A percentile compares a stretch with the other conserved stretches of the same genome.
Conservation (phyloP, 2,329 filamentous ascomycete genomes). For the Coniochaeta sp. region DNA sequence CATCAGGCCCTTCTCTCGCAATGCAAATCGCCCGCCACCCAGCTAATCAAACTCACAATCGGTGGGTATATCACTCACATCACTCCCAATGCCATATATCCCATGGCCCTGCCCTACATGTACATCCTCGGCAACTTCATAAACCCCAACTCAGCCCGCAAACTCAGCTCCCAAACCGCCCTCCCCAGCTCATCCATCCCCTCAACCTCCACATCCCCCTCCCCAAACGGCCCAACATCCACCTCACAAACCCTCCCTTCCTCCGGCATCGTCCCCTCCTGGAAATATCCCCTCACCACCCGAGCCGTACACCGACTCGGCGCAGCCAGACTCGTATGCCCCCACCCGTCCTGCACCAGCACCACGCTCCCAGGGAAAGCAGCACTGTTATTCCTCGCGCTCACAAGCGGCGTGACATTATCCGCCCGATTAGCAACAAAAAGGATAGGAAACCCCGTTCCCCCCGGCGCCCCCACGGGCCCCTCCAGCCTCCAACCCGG, state of each 20-base stretch:
- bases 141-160: background rate
- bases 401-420: slow-evolving; percentile 36
- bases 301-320: slow-evolving; percentile 34
- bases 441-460: slow-evolving; percentile 32
- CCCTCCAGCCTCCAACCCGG: slow-evolving; percentile 32
- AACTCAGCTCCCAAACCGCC: slow-evolving; percentile 5
- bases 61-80: background rate
- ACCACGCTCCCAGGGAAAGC: slow-evolving; percentile 37
- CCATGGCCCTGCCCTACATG: background rate
- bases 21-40: too few relatives aligned
- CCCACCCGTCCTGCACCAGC: slow-evolving; percentile 38
- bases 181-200: background rate
- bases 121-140: background rate
- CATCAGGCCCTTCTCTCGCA: too few relatives aligned
- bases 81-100: background rate
- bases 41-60: background rate
- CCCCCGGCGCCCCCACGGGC: slow-evolving; percentile 15
- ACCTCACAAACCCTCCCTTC: slow-evolving; percentile 37
- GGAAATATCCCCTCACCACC: slow-evolving; percentile 35
- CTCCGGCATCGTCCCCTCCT: slow-evolving; percentile 35
- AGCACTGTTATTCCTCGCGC: slow-evolving; percentile 32
- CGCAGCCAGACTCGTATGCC: slow-evolving; percentile 41
- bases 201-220: background rate
- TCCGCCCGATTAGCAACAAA: slow-evolving; percentile 34
- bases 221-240: slow-evolving; percentile 33